phyloP scores from a whole-genome alignment of 2,329 filamentous ascomycete species.

The Diaporthe vaccinii region DNA sequence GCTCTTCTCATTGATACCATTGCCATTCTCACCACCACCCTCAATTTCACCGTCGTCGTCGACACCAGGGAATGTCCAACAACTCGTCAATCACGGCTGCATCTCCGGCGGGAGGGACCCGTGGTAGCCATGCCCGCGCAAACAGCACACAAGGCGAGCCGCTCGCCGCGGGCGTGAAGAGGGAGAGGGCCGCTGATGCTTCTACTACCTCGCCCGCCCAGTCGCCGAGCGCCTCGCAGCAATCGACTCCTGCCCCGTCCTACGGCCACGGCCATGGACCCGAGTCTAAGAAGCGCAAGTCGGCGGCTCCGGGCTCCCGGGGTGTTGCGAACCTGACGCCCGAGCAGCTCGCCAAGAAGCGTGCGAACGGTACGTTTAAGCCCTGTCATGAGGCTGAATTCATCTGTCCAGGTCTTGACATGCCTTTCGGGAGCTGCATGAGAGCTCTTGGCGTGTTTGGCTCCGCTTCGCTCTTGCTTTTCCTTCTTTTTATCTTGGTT shows the following conservation, averaged over 20 bases:
- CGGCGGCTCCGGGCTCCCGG: constrained; percentile 56
- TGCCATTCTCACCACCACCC: neutral
- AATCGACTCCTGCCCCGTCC: constrained; percentile 35
- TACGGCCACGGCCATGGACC: constrained; percentile 11
- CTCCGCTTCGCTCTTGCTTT: neutral
- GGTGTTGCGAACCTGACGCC: constrained; percentile 76
- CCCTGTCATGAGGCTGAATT: neutral
- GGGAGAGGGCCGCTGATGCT: constrained; percentile 34
- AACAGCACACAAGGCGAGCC: constrained; percentile 27
- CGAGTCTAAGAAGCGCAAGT: constrained; percentile 60
- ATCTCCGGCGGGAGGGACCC: constrained; percentile 33
- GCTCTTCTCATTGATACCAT: neutral
- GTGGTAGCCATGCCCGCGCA: constrained; percentile 35
- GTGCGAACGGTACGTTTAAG: constrained; percentile 65
- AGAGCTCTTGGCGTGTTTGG: neutral
- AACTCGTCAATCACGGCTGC: constrained; percentile 38
- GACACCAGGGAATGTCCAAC: constrained; percentile 33
- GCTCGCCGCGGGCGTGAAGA: constrained; percentile 30
- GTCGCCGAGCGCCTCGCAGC: constrained; percentile 23
- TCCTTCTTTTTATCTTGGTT: neutral
- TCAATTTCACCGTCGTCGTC: neutral
- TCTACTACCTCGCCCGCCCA: constrained; percentile 16
- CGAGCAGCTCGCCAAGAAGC: constrained; percentile 79
- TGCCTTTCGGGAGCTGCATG: neutral
- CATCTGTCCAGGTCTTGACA: neutral